Conservation (phyloP, 768 basidiomycete genomes). For the Phlegmacium glaucopus region DNA sequence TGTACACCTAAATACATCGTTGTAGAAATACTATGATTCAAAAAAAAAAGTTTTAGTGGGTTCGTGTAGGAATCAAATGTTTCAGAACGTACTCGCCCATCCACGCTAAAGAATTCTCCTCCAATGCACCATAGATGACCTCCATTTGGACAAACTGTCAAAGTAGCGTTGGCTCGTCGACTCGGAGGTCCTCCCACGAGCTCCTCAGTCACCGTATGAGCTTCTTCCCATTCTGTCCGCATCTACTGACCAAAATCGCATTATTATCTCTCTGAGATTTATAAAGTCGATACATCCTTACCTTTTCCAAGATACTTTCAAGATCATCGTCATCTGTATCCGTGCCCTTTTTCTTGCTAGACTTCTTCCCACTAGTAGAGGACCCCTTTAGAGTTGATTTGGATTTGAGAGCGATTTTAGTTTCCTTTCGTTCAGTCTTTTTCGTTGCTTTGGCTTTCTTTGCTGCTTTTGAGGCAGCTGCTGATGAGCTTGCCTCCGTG, state of each 20-base stretch:
- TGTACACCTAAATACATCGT: constrained; percentile 82
- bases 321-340: constrained; percentile 70
- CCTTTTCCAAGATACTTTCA: constrained; percentile 80
- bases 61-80: constrained; percentile 10
- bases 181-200: constrained; percentile 79
- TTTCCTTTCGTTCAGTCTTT: not conserved
- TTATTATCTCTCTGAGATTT: constrained; percentile 5
- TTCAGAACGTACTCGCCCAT: constrained; percentile 76
- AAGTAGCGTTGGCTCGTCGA: constrained; percentile 77
- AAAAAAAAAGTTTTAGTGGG: no score
- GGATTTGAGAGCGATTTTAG: not conserved
- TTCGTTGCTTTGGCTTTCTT: constrained; percentile 29
- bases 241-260: constrained; percentile 48
- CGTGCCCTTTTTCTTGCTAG: constrained; percentile 21
- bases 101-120: constrained; percentile 86
- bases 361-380: constrained; percentile 7
- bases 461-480: not conserved
- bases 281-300: constrained; percentile 24
- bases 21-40: constrained; percentile 71
- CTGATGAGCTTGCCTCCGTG: constrained; percentile 45
- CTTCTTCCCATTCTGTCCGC: constrained; percentile 78
- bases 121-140: constrained; percentile 84
- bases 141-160: constrained; percentile 77
- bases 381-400: constrained; percentile 5
- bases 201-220: constrained; percentile 84